phyloP scores from a whole-genome alignment of 1,139 yeast species.

The Zygosaccharomyces sapae region DNA sequence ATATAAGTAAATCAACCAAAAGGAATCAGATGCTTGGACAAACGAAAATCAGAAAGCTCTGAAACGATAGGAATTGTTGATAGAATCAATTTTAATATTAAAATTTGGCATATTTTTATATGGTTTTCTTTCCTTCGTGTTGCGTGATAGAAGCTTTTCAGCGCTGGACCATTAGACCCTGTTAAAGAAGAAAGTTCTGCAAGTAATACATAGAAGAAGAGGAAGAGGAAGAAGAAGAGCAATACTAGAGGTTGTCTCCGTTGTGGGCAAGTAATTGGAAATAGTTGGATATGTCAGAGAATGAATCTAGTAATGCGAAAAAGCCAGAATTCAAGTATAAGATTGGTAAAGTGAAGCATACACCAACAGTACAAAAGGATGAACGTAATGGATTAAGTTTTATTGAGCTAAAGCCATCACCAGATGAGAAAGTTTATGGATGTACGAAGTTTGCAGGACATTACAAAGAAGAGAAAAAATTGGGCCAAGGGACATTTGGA shows the following conservation, averaged over 20 bases:
- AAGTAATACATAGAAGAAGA: not conserved
- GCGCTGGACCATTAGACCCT: constrained; percentile 1
- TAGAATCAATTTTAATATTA: not conserved
- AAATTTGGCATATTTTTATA: not conserved
- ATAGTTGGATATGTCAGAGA: constrained; percentile 6
- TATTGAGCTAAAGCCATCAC: constrained; percentile 27
- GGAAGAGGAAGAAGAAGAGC: not conserved
- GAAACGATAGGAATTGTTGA: not conserved
- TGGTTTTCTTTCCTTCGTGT: not conserved
- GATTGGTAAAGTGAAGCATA: constrained; percentile 36
- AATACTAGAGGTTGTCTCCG: not conserved
- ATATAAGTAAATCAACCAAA: not conserved
- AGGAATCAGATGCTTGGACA: not conserved
- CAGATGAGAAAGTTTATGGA: constrained; percentile 32
- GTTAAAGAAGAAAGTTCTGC: not conserved
- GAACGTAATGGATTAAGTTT: constrained; percentile 26
- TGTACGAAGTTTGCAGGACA: constrained; percentile 35
- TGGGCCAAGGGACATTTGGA: constrained; percentile 94
- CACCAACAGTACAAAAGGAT: constrained; percentile 32
- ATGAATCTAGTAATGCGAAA: constrained; percentile 4
- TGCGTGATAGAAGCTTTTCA: constrained; percentile 1
- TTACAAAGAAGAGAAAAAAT: constrained; percentile 57
- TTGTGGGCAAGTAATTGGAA: not conserved
- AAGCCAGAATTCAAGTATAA: constrained; percentile 30
- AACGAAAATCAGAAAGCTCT: not conserved